A percentile compares a stretch with the other conserved stretches of the same genome.
These are phyloP conservation scores for Pseudoturritis turrita DNA, from an alignment of 345 rosid genomes.

Conservation along the genomic window DNA sequence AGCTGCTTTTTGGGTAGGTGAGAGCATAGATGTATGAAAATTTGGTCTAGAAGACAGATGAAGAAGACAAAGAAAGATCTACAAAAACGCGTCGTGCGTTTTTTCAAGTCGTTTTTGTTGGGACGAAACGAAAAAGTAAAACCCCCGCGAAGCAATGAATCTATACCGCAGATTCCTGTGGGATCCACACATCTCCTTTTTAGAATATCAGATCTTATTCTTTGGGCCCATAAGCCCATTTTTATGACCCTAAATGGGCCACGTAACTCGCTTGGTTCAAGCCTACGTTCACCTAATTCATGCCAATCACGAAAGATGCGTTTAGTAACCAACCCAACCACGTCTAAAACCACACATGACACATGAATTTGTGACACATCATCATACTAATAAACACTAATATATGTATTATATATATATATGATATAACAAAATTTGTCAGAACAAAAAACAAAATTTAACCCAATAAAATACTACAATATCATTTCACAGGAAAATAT, in stretches of 20 bases:
- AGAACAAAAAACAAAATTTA: background rate
- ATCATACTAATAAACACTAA: background rate
- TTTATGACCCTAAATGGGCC: background rate
- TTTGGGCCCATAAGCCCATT: slow-evolving; percentile 4
- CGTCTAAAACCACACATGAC: slow-evolving; percentile 5
- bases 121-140: slow-evolving; percentile 1
- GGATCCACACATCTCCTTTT: slow-evolving; percentile 15
- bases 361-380: background rate
- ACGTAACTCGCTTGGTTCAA: background rate
- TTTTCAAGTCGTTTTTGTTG: background rate
- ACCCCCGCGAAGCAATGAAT: slow-evolving; percentile 29
- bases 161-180: slow-evolving; percentile 31
- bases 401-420: background rate
- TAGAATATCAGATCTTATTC: slow-evolving; percentile 4
- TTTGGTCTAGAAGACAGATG: slow-evolving; percentile 4
- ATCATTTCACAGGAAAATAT: no score
- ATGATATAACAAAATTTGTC: background rate
- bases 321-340: slow-evolving; percentile 19
- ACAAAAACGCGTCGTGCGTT: slow-evolving; percentile 27
- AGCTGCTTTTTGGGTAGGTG: slow-evolving; percentile 10
- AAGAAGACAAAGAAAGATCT: slow-evolving; percentile 15
- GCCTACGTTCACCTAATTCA: background rate
- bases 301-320: slow-evolving; percentile 13
- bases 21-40: background rate
- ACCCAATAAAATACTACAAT: background rate